Base-by-base conservation (phyloP, 768 basidiomycete species). In the Lentinula raphanica region DNA sequence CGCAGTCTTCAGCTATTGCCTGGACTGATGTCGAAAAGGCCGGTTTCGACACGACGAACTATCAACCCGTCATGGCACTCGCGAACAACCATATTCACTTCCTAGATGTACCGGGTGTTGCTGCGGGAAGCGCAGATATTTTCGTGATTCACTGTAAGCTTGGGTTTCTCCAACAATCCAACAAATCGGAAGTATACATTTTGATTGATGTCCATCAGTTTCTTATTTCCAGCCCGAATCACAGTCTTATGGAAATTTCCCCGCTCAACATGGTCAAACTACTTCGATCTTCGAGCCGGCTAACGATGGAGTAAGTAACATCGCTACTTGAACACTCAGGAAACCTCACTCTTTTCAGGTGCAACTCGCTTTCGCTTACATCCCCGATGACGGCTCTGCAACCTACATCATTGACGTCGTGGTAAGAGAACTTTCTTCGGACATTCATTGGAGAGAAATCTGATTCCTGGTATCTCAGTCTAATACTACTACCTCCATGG, bases 11-110 rank as follows among this genome's bases (percentile, higher is more conserved):
- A 2, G 66, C 87, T 2, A 62, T 92, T 13, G 64, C 77, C 1
- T 97, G 94, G 94, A 66, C 66, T 6, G 79, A 83, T 38, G 83
- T 85, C 15, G 77, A 82, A 62, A 72, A 76, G 49, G 74, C 84
- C 0, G 80, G 79, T 23, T 87, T 87, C 65, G 72, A 76, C 27
- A 78, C 78, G 23, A 68, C 63, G 3, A 72, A 71, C 56, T 92
- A 92, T 68, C 68, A 82, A 35, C 87, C 89, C 15, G 84, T 87
- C 59, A 86, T 91, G 81, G 90, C 87, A 0, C 76, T 92, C 36
- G 91, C 92, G 9, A 85, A 91, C 64, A 95, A 95, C 69, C 93
- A 95, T 67, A 77, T 95, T 54, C 84, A 88, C 68, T 94, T 92
- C 80, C 75, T 94, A 23, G 76, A 89, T 59, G 84, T 90, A 1